Evolutionary conservation across 345 rosid species (phyloP), one percentile per base, ranked within the genome.

Genomic region (Eucalyptus paniculata): DNA sequence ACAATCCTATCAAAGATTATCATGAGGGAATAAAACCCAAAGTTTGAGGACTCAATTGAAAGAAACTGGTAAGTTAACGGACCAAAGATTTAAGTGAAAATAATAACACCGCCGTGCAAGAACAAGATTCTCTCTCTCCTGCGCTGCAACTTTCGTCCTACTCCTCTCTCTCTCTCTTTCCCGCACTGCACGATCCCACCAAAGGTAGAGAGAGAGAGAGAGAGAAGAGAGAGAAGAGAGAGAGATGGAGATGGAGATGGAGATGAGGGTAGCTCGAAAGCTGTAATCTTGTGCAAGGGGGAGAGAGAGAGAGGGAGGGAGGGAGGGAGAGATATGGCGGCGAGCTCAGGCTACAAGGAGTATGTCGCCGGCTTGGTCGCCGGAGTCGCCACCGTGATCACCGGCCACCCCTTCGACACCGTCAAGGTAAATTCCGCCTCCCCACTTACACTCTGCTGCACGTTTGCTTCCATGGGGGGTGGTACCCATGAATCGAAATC

Each of bases 331-430:
- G 85, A 72, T 81, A 95, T 90, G 94, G 93, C 89, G 86, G 97
- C 91, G 91, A 89, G 54, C 87, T 92, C 93, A 40, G 93, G 93
- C 88, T 94, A 94, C 96, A 97, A 94, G 92, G 97, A 98, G 89
- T 98, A 98, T 89, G 42, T 95, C n/a, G 96, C 98, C 86, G 99
- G 99, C 34, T 94, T 95, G 88, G 88, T 95, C 50, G 99, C 99
- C 87, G 99, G 98, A 19, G 93, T 98, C 89, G 94, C 98, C 91
- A 98, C 97, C 40, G 98, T 96, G 88, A 88, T 91, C 92, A 92
- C 86, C 37, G 99, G 98, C 62, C 99, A 96, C 88, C 98, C 99
- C 62, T 98, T 98, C 87, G 98, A 97, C 92, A 98, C 99, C 65
- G 99, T 98, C 91, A 97, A 98, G 97, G 99, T 97, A 40, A 40